Conservation (phyloP, 2,329 filamentous ascomycete genomes). For the Cladosporium austrohemisphaericum region DNA sequence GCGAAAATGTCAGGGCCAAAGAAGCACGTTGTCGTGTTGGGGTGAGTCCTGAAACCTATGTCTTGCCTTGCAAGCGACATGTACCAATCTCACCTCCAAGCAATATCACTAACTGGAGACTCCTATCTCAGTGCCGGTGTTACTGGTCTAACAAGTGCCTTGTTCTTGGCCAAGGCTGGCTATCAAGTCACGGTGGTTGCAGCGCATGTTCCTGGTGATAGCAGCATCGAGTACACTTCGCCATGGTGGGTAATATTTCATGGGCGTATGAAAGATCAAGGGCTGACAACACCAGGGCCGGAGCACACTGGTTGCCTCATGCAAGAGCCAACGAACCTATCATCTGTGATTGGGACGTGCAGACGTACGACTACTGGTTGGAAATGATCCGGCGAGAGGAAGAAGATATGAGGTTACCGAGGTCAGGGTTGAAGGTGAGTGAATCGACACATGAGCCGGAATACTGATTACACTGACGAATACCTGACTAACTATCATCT, state of each 20-base stretch:
- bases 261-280: background rate
- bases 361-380: slow-evolving; percentile 43
- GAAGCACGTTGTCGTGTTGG: slow-evolving; percentile 6
- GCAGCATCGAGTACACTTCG: slow-evolving; percentile 42
- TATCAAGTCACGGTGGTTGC: slow-evolving; percentile 43
- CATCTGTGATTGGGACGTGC: slow-evolving; percentile 40
- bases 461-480: too few species aligned
- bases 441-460: slow-evolving; percentile 19
- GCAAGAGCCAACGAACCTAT: slow-evolving; percentile 33
- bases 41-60: slow-evolving; percentile 1
- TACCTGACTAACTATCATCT: too few species aligned
- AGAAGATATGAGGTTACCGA: slow-evolving; percentile 21
- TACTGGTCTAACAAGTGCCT: slow-evolving; percentile 44
- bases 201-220: slow-evolving; percentile 41
- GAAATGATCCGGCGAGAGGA: slow-evolving; percentile 30
- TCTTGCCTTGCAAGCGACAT: too few species aligned
- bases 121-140: slow-evolving; percentile 40
- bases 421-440: slow-evolving; percentile 27
- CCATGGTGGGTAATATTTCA: slow-evolving; percentile 34
- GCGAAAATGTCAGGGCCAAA: background rate
- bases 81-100: slow-evolving; percentile 16
- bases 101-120: background rate
- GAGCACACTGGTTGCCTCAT: slow-evolving; percentile 47
- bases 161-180: slow-evolving; percentile 40
- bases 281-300: slow-evolving; percentile 36